phyloP scores from a whole-genome alignment of 345 rosid species.

The Eucalyptus pauciflora region DNA sequence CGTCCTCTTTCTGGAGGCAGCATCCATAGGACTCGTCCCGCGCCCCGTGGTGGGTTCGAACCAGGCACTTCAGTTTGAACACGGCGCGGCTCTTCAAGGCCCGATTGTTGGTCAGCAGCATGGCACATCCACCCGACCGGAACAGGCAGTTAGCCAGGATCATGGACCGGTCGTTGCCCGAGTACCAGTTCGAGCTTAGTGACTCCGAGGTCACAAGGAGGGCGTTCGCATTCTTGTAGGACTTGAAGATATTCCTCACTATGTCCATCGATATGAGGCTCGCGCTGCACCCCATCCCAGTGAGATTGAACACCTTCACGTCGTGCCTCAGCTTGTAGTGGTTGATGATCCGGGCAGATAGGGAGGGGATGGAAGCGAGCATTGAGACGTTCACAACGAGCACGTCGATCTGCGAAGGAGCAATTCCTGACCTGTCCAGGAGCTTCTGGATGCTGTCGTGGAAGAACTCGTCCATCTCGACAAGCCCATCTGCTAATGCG shows the following conservation, averaged over 20 bases:
- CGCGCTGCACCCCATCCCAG: conserved; percentile 99
- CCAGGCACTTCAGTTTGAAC: conserved; percentile 67
- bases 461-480: conserved; percentile 85
- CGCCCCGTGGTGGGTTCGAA: conserved; percentile 80
- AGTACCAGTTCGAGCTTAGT: conserved; percentile 73
- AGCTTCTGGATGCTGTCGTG: conserved; percentile 48
- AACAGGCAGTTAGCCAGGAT: conserved; percentile 76
- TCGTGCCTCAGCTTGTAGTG: conserved; percentile 70
- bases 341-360: conserved; percentile 50
- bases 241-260: conserved; percentile 43
- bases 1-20: conserved; percentile 69
- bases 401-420: conserved; percentile 59
- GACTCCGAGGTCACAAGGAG: conserved; percentile 68
- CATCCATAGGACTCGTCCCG: conserved; percentile 62
- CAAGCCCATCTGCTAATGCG: conserved; percentile 32
- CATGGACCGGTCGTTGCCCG: conserved; percentile 77
- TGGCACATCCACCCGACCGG: conserved; percentile 72
- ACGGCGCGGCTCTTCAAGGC: conserved; percentile 29
- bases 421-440: conserved; percentile 39
- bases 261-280: conserved; percentile 71
- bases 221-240: conserved; percentile 34
- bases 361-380: conserved; percentile 49
- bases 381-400: conserved; percentile 76
- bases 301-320: conserved; percentile 48
- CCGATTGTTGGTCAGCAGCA: conserved; percentile 69